Conservation (phyloP, 192 early-diverging fungal genomes). For the Gryganskiella cystojenkinii region DNA sequence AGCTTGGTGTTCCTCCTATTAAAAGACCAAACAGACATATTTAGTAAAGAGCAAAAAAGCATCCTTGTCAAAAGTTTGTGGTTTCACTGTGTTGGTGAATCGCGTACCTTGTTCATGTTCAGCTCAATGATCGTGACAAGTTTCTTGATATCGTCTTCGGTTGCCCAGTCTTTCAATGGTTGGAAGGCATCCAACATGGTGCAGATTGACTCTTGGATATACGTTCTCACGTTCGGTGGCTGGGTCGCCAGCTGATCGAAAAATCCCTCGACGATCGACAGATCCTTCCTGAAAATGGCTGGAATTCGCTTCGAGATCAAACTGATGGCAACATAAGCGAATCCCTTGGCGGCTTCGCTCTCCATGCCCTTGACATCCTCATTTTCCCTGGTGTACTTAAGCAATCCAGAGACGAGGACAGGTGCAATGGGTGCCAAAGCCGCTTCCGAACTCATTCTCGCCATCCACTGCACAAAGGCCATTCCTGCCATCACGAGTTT, state of each 20-base stretch:
- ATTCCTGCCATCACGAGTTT: conserved; percentile 81
- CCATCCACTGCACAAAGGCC: conserved; percentile 90
- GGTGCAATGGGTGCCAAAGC: conserved; percentile 72
- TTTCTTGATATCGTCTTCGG: conserved; percentile 11
- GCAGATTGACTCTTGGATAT: conserved; percentile 85
- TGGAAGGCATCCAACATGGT: conserved; percentile 79
- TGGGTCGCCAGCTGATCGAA: conserved; percentile 77
- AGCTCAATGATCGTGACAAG: conserved; percentile 65
- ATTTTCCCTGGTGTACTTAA: conserved; percentile 68
- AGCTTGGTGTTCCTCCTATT: conserved; percentile 57
- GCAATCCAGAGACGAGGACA: conserved; percentile 75
- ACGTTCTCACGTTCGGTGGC: conserved; percentile 71
- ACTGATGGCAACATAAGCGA: conserved; percentile 88
- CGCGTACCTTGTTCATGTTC: conserved; percentile 64
- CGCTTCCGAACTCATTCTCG: conserved; percentile 69
- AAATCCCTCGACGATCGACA: conserved; percentile 65
- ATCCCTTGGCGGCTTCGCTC: conserved; percentile 77
- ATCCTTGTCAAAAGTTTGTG: neutral
- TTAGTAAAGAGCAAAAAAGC: neutral
- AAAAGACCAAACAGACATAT: neutral
- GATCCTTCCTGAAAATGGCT: neutral
- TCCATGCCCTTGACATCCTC: conserved; percentile 53
- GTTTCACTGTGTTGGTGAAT: too few relatives aligned
- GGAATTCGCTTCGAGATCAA: conserved; percentile 69
- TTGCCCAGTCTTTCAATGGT: conserved; percentile 40